Percentiles rank a stretch among this genome's conserved stretches.
Evolutionary conservation across 2,329 filamentous ascomycete species (phyloP).

Genomic region (Fusarium nodosum): DNA sequence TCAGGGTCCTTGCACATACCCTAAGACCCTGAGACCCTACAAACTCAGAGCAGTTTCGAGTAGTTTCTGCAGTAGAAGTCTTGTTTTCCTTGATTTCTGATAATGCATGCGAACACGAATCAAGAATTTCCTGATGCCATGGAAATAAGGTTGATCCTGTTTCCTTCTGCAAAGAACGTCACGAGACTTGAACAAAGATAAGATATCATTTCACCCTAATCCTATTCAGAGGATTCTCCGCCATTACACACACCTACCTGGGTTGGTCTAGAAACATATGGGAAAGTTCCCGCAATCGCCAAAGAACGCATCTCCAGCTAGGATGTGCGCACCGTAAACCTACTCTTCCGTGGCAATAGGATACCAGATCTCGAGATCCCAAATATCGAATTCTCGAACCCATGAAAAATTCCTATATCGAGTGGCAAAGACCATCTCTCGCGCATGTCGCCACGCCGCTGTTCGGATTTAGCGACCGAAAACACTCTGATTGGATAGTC

Average conservation of each 20-base stretch:
- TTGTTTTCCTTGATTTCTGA: constrained; percentile 19
- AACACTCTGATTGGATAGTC: constrained; percentile 33
- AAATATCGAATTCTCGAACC: constrained; percentile 20
- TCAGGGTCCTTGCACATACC: constrained; percentile 38
- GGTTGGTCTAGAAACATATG: background rate
- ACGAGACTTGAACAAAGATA: constrained; percentile 18
- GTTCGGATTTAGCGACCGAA: constrained; percentile 25
- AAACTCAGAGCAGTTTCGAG: constrained; percentile 24
- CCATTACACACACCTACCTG: background rate
- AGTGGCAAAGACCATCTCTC: constrained; percentile 31
- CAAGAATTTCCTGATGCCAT: constrained; percentile 7
- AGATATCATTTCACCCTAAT: background rate
- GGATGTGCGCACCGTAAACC: constrained; percentile 6
- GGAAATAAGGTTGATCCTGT: constrained; percentile 9
- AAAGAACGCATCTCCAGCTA: constrained; percentile 19
- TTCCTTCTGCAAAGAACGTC: background rate
- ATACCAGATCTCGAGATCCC: constrained; percentile 6
- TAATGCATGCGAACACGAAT: background rate
- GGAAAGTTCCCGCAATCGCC: constrained; percentile 27
- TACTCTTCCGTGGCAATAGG: constrained; percentile 22
- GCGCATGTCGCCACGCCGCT: constrained; percentile 26
- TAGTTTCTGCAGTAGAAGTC: constrained; percentile 25
- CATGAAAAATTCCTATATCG: constrained; percentile 6
- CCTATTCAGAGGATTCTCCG: constrained; percentile 14
- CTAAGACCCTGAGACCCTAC: constrained; percentile 13